A percentile compares a stretch with the other conserved stretches of the same genome.
These are phyloP conservation scores for Chondrostereum purpureum DNA, from an alignment of 1,284 basidiomycete genomes.

Conservation along the genomic window DNA sequence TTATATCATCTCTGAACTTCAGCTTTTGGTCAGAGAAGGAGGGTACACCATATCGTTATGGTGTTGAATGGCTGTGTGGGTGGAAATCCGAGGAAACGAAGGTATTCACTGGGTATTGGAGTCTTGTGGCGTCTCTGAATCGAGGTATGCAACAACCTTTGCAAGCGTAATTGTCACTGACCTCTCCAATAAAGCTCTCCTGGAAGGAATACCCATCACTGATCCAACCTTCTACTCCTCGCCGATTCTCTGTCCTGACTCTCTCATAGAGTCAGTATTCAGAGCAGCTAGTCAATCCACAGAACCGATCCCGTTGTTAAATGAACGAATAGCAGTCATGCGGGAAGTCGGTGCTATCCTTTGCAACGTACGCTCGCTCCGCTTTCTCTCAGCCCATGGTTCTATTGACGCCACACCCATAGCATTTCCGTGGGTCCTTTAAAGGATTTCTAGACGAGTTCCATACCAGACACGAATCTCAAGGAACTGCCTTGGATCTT, in stretches of 20 bases:
- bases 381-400: neutral
- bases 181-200: too few species aligned
- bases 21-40: conserved; percentile 78
- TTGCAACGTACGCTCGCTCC: conserved; percentile 43
- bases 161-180: conserved; percentile 3
- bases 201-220: conserved; percentile 69
- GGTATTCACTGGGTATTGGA: conserved; percentile 76
- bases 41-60: conserved; percentile 51
- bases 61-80: conserved; percentile 66
- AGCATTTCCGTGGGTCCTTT: conserved; percentile 71
- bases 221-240: conserved; percentile 71
- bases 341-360: conserved; percentile 67
- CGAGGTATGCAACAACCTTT: conserved; percentile 45
- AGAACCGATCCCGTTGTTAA: conserved; percentile 62
- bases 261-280: conserved; percentile 61
- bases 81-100: conserved; percentile 46
- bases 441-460: conserved; percentile 59
- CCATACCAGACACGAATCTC: conserved; percentile 37
- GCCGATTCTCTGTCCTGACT: conserved; percentile 56
- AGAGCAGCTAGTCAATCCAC: conserved; percentile 45
- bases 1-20: conserved; percentile 79
- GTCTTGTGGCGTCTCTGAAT: conserved; percentile 70
- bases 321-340: conserved; percentile 64
- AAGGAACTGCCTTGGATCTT: conserved; percentile 64
- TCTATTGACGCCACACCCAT: too few species aligned